Base-by-base conservation (phyloP, 176 grass and related monocot genomes). In the Carex scoparia region DNA sequence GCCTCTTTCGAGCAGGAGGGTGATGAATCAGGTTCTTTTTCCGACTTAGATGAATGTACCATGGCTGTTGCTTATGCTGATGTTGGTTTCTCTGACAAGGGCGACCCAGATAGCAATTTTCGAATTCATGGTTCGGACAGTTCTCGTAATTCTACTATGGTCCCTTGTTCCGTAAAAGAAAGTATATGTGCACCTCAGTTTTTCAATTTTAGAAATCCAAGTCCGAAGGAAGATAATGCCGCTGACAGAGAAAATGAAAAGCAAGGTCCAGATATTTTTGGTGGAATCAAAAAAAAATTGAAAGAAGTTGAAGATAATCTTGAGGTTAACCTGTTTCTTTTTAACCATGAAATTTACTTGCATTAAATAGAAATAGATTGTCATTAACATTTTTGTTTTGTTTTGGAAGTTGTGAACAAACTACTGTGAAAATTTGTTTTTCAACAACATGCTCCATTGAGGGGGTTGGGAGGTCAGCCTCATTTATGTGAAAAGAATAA, bases 61-160 rank as follows among this genome's bases (percentile, higher is more conserved):
- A 91, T 98, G 91, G 56, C 82, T 80, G 75, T 88, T 84, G 91
- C 38, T 79, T 98, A 84, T 33, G 57, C 86, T 93, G 95, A 98
- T 94, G 86, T 93, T 87, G 95, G 91, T 71, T 27, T 98, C 13
- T 90, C 55, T 65, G 54, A 68, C 35, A 86, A 30, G 19, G 62
- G 88, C 32, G 70, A 81, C 79, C 75, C 15, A 85, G 55, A 79
- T 76, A 85, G 82, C 56, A 86, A 54, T 94, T 89, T 79, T 51
- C 15, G 86, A 73, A 69, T 84, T 82, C 53, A 77, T 56, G 83
- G 86, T 91, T 86, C 86, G 54, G 84, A 86, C 16, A 82, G 31
- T 88, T 62, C 65, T 61, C 32, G n/a, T 72, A 82, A 16, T 49
- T 84, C 79, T 79, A 70, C 42, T 56, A 63, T 65, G 23, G 69